Evolutionary conservation across 306 rosid species (phyloP), one percentile per base, ranked within the genome.

Genomic region (Quercus parvula): DNA sequence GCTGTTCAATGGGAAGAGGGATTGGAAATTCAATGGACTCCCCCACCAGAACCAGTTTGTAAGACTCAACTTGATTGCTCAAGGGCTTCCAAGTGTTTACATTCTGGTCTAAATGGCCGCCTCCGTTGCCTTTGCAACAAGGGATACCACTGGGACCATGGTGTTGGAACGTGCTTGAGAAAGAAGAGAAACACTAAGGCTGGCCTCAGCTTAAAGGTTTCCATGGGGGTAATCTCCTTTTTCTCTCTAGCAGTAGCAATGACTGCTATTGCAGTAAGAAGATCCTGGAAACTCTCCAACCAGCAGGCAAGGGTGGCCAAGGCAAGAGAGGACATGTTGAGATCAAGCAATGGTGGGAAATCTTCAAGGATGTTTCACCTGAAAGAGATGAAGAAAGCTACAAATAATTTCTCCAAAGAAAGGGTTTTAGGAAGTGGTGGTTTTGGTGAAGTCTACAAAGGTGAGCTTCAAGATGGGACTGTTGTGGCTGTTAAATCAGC

Each of bases 371-470:
- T 89, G 86, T 95, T 91, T 81, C 85, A 73, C 72, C 67, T 93
- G 88, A 91, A 93, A 87, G 97, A 95, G 38, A 81, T 95, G 85
- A 90, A 85, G 87, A 91, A 90, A 85, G 97, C 98, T 51, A 95
- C 99, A 67, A 86, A 95, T 6, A 85, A 86, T 19, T 95, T 95
- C 73, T 88, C 94, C 0, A 82, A 79, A 64, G 92, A 88, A 52
- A 81, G 87, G 81, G 15, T 93, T 81, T 73, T 95, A 51, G 99
- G 99, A 25, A 89, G 86, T 71, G 99, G 99, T 76, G 98, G 97
- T 1, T 95, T 89, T 75, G 98, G 99, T 44, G 99, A 93, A 85
- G 98, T 95, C 79, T 95, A 88, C 81, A 92, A 78, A 89, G 99
- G 99, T 46, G 88, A 93, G 75, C 86, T 93, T 61, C 87, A 86